Base-by-base conservation (phyloP, 495 filamentous ascomycete genomes). In the Staphylotrichum tortipilum region DNA sequence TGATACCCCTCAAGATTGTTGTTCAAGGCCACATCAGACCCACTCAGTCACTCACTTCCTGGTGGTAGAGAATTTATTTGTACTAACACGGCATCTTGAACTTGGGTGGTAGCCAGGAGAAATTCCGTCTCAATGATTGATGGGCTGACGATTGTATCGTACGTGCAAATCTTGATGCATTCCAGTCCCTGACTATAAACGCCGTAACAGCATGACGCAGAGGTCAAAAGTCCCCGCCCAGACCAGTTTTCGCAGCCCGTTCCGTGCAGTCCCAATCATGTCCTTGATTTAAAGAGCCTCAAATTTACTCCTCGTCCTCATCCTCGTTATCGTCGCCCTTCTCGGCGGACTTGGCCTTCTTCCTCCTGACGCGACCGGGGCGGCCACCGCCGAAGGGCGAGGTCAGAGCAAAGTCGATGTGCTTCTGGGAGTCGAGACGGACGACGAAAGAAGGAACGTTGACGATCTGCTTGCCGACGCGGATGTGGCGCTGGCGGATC, bases 401-500 rank as follows among this genome's bases (percentile, higher is more conserved):
- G 71, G 82, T 92, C 47, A 98, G 83, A 49, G 92, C 82, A 72
- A 98, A 98, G 80, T 98, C 92, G 65, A 98, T 98, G 84, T 98
- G 92, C 85, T 98, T 98, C 80, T 98, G 92, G 61, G 90, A 95
- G 80, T 98, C 92, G 58, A 98, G 88, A 74, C 92, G 92, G 72
- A 98, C 92, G 69, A 98, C 80, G 84, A 94, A 98, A 29, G 91
- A 96, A 44, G 92, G 92, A 23, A 98, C 92, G 74, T 97, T 98
- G 79, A 98, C 92, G 74, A 98, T 97, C 81, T 98, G 92, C 86
- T 97, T 97, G 72, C 92, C 92, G 68, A 98, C 92, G 73, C 92
- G 92, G 76, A 98, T 97, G 78, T 98, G 92, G 61, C 92, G 83
- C 78, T 98, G 92, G 71, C 86, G 88, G 78, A 98, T 98, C 58